These are phyloP conservation scores for Podospora appendiculata DNA, from an alignment of 495 filamentous ascomycete genomes.

Conservation along the genomic window DNA sequence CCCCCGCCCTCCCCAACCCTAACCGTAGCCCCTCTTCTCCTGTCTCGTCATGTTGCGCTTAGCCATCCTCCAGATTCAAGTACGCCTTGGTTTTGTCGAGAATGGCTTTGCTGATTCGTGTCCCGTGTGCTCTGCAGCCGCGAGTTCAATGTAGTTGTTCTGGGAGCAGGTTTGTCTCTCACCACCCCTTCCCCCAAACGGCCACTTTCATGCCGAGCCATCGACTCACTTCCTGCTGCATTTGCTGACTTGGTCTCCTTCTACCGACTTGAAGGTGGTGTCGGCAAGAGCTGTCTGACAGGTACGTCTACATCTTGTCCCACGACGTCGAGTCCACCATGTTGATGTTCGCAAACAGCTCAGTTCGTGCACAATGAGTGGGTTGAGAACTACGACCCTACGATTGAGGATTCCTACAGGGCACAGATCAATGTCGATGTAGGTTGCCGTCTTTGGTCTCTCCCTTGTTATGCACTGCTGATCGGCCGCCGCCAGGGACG, in stretches of 20 bases:
- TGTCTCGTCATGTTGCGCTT: neutral
- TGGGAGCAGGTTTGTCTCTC: constrained; percentile 24
- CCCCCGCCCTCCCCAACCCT: too few species aligned
- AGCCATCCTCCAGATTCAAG: neutral
- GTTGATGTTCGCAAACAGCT: constrained; percentile 43
- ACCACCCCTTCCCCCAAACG: neutral
- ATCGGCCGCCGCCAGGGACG: constrained; percentile 54
- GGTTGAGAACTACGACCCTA: constrained; percentile 98
- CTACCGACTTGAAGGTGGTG: constrained; percentile 59
- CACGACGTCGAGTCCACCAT: constrained; percentile 1
- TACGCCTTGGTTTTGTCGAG: neutral
- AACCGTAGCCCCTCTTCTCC: neutral
- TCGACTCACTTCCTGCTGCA: constrained; percentile 9
- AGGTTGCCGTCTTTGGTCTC: constrained; percentile 22
- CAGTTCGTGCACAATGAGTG: constrained; percentile 99
- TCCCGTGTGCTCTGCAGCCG: constrained; percentile 8
- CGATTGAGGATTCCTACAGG: constrained; percentile 92
- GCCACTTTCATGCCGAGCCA: neutral
- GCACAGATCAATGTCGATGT: constrained; percentile 95
- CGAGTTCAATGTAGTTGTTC: constrained; percentile 28
- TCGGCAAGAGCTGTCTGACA: constrained; percentile 96
- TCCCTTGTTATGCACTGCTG: neutral
- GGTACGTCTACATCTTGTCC: constrained; percentile 46
- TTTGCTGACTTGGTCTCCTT: constrained; percentile 18
- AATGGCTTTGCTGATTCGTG: too few species aligned